These are phyloP conservation scores for Dryas octopetala DNA, from an alignment of 306 rosid genomes.

Conservation along the genomic window DNA sequence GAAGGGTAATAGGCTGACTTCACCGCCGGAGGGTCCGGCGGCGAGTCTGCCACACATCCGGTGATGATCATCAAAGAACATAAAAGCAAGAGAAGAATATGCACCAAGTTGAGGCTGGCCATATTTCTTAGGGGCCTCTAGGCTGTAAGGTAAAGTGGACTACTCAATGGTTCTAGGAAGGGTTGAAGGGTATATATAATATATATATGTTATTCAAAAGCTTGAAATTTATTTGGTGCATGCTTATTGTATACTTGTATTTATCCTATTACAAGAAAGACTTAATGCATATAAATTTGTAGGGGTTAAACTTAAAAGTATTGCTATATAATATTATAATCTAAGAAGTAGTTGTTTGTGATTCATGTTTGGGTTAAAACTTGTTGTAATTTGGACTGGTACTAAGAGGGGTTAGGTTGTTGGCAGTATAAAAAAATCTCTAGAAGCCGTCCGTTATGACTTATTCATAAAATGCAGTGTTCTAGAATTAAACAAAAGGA, in stretches of 20 bases:
- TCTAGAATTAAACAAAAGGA: background rate
- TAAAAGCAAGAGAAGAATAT: background rate
- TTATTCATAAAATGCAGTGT: slow-evolving; percentile 4
- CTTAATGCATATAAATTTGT: background rate
- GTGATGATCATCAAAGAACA: slow-evolving; percentile 11
- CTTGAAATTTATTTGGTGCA: background rate
- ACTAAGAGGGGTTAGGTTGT: too few species aligned
- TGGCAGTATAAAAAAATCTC: background rate
- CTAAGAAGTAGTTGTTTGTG: background rate
- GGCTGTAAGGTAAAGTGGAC: background rate
- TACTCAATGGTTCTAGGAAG: background rate
- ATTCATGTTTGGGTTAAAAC: background rate
- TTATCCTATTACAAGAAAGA: background rate
- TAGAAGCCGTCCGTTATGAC: slow-evolving; percentile 28
- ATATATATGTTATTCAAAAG: background rate
- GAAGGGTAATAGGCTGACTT: slow-evolving; percentile 58
- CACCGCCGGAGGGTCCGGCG: slow-evolving; percentile 22
- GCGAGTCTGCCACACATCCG: background rate
- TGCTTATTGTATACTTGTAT: slow-evolving; percentile 3
- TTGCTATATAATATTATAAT: background rate
- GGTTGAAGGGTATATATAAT: background rate
- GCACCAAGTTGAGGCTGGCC: slow-evolving; percentile 23
- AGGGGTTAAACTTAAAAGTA: background rate
- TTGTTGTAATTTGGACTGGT: background rate
- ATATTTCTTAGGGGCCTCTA: background rate